Conservation (phyloP, 1,284 basidiomycete species). For the Apiotrichum brassicae region DNA sequence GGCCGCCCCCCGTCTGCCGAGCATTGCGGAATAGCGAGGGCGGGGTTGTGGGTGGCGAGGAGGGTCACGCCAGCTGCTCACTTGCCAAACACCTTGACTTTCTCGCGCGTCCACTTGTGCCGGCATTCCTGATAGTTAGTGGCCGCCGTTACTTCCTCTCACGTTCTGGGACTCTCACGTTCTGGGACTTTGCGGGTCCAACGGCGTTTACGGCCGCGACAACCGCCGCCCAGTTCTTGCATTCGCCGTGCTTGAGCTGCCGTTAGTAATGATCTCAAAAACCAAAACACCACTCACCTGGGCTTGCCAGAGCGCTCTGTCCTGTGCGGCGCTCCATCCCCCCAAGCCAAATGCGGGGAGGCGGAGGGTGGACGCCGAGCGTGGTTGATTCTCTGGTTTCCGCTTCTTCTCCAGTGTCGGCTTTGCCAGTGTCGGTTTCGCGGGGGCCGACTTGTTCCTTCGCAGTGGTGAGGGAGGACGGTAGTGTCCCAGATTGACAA, state of each 20-base stretch:
- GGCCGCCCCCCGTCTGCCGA: too few relatives aligned
- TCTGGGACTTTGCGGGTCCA: background rate
- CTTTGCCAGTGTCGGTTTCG: too few relatives aligned
- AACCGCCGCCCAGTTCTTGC: constrained; percentile 1
- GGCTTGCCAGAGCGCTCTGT: background rate
- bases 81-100: background rate
- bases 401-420: too few relatives aligned
- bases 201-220: background rate
- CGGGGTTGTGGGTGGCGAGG: too few relatives aligned
- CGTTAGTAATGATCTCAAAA: background rate
- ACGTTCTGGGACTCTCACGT: background rate
- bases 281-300: background rate
- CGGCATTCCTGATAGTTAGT: constrained; percentile 4
- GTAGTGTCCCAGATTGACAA: too few relatives aligned
- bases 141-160: background rate
- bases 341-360: background rate
- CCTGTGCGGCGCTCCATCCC: background rate
- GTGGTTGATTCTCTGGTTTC: too few relatives aligned
- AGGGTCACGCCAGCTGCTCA: too few relatives aligned
- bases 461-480: too few relatives aligned
- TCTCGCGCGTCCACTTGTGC: constrained; percentile 3
- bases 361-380: too few relatives aligned
- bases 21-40: too few relatives aligned
- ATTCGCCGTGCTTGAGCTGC: constrained; percentile 1
- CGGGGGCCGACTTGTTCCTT: too few relatives aligned